Base-by-base conservation (phyloP, 2,329 filamentous ascomycete species). In the Aspergillus pseudoglaucus region DNA sequence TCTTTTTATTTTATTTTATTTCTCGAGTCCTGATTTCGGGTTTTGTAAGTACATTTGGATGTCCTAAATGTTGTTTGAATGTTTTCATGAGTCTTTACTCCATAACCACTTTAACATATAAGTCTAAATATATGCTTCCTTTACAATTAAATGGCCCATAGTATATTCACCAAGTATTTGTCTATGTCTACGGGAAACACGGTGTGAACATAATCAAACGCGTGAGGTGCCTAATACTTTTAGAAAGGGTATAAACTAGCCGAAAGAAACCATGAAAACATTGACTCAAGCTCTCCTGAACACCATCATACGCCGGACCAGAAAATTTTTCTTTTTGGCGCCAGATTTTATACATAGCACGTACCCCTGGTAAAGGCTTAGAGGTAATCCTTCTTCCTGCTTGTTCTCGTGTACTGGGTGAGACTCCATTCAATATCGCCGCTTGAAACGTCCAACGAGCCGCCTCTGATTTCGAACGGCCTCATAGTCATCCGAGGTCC, bases 401-500 rank as follows among this genome's bases (percentile, higher is more conserved):
- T 85, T 12, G 91, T 97, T 57, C 93, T 79, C 7, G 91, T 98
- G 69, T 95, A 98, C 65, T 96, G 91, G 52, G 88, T 94, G 54
- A 98, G 76, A 54, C 93, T 87, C 93, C 93, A 98, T 71, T 98
- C 93, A 4, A 94, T 83, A 69, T 98, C 93, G 3, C 91, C 91
- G 57, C 94, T 88, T 68, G 94, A 94, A 62, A 90, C 68, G 53
- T 97, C 93, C 51, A 96, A 74, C 3, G 91, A 95, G 14, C 93
- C 91, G 46, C 85, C 85, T 42, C 90, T 80, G 52, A 98, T 95
- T 73, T 97, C 89, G 64, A 97, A 98, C 46, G 90, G 75, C 57
- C 89, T 79, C 89, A 97, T 93, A n/a, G 90, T 95, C 88, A 97
- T 95, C 48, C 93, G 79, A 1, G 93, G 93, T 0, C 91, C 90